phyloP scores from a whole-genome alignment of 768 basidiomycete genomes.

The Chalciporus pseudorubinellus region DNA sequence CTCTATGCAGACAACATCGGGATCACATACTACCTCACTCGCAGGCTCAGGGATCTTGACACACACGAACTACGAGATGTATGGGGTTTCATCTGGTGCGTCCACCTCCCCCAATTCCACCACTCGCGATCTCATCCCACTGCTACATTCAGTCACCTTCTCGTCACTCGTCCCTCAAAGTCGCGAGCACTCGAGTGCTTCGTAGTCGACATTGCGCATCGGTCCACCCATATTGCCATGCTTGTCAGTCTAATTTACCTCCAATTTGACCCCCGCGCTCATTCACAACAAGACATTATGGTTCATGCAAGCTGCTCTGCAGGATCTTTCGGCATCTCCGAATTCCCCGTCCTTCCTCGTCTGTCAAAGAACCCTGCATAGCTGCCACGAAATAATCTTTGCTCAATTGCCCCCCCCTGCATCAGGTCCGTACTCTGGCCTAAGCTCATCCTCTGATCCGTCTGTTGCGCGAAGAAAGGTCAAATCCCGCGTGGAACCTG shows the following conservation, averaged over 20 bases:
- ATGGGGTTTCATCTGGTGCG: conserved; percentile 87
- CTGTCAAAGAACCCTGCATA: conserved; percentile 87
- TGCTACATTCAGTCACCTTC: conserved; percentile 69
- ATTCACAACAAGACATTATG: conserved; percentile 71
- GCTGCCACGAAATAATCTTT: conserved; percentile 96
- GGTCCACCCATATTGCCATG: conserved; percentile 94
- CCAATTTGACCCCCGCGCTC: conserved; percentile 7
- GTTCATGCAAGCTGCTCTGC: conserved; percentile 97
- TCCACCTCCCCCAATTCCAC: conserved; percentile 6
- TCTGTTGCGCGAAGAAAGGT: conserved; percentile 61
- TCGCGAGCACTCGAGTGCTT: conserved; percentile 94
- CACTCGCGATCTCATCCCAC: conserved; percentile 12
- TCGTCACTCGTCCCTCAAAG: conserved; percentile 88
- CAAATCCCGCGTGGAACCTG: conserved; percentile 68
- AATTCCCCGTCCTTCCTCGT: conserved; percentile 80
- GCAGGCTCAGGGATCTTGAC: conserved; percentile 66
- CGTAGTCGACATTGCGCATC: conserved; percentile 82
- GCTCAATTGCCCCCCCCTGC: conserved; percentile 72
- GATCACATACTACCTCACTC: conserved; percentile 86
- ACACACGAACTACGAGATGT: conserved; percentile 74
- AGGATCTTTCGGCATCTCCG: conserved; percentile 57
- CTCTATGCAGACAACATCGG: conserved; percentile 85
- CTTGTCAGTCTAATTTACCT: conserved; percentile 61
- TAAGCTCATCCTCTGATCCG: conserved; percentile 48
- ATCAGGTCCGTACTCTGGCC: conserved; percentile 63